Percentiles rank a stretch among this genome's conserved stretches.
phyloP scores from a whole-genome alignment of 495 filamentous ascomycete species.

The Aspergillus steynii region DNA sequence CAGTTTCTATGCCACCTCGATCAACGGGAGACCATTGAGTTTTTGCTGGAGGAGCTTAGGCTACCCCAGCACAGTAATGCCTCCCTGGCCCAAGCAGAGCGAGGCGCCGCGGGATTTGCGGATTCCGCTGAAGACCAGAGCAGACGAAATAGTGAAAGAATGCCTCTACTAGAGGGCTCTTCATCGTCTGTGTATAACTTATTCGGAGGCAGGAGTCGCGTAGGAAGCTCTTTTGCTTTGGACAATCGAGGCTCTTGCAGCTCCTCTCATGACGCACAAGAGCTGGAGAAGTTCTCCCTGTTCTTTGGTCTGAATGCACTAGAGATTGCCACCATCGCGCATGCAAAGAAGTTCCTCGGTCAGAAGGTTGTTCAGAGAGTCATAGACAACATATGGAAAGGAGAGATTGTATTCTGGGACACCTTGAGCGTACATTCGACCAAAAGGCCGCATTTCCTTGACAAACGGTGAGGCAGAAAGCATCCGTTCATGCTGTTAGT shows the following conservation, averaged over 20 bases:
- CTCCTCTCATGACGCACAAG: constrained; percentile 18
- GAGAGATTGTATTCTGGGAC: constrained; percentile 92
- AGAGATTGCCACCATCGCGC: constrained; percentile 86
- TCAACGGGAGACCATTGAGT: constrained; percentile 79
- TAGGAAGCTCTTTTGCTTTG: constrained; percentile 13
- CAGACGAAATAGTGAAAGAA: constrained; percentile 22
- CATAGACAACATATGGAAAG: constrained; percentile 87
- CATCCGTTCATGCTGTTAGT: constrained; percentile 6
- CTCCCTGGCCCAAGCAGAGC: constrained; percentile 28
- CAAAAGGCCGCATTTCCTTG: constrained; percentile 84
- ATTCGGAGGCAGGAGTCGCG: constrained; percentile 19
- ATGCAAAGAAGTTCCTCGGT: constrained; percentile 87
- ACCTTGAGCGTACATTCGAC: constrained; percentile 69
- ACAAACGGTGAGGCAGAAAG: constrained; percentile 50
- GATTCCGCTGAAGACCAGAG: constrained; percentile 8
- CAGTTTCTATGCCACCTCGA: constrained; percentile 78
- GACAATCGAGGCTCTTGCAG: constrained; percentile 12
- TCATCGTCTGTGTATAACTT: constrained; percentile 29
- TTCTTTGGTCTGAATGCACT: constrained; percentile 82
- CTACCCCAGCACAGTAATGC: constrained; percentile 19
- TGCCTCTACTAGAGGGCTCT: constrained; percentile 33
- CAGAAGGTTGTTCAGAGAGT: constrained; percentile 84
- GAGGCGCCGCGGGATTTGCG: constrained; percentile 21
- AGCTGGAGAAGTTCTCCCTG: constrained; percentile 60
- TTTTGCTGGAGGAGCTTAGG: constrained; percentile 76